phyloP scores from a whole-genome alignment of 192 early-diverging fungal species.

The Backusella australiensis region DNA sequence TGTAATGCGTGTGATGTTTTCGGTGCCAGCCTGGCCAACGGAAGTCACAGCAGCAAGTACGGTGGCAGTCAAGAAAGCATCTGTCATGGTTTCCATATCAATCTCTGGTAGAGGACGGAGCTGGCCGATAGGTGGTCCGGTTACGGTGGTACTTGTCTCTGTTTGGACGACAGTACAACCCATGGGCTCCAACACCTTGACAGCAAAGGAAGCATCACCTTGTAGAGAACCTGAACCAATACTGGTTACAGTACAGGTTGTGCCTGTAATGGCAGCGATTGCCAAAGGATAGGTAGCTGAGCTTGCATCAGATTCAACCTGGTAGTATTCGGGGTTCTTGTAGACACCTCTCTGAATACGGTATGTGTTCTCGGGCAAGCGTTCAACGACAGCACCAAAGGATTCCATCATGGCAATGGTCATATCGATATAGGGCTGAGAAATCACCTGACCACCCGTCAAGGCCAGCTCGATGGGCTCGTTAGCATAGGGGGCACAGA shows the following conservation, averaged over 20 bases:
- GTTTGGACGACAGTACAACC: slow-evolving; percentile 92
- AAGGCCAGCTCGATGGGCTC: slow-evolving; percentile 78
- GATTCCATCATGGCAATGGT: slow-evolving; percentile 97
- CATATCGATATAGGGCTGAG: slow-evolving; percentile 99
- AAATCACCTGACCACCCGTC: slow-evolving; percentile 93
- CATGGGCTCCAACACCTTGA: slow-evolving; percentile 88
- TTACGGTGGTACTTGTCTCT: slow-evolving; percentile 82
- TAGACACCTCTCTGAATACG: slow-evolving; percentile 78
- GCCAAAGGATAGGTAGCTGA: slow-evolving; percentile 99
- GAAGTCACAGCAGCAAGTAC: slow-evolving; percentile 90
- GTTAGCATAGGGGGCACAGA: slow-evolving; percentile 92
- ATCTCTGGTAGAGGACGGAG: slow-evolving; percentile 72
- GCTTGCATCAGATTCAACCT: slow-evolving; percentile 94
- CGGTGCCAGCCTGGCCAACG: slow-evolving; percentile 35
- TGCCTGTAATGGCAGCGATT: slow-evolving; percentile 93
- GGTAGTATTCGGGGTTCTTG: slow-evolving; percentile 77
- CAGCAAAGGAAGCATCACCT: slow-evolving; percentile 88
- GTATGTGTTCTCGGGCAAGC: slow-evolving; percentile 77
- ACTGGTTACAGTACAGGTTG: slow-evolving; percentile 82
- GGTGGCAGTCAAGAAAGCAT: slow-evolving; percentile 95
- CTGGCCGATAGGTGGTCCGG: slow-evolving; percentile 72
- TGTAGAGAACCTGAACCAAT: slow-evolving; percentile 91
- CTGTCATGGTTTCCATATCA: slow-evolving; percentile 99
- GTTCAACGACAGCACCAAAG: slow-evolving; percentile 83
- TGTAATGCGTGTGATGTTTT: slow-evolving; percentile 77